phyloP scores from a whole-genome alignment of 306 rosid genomes.

The Fragaria vesca region DNA sequence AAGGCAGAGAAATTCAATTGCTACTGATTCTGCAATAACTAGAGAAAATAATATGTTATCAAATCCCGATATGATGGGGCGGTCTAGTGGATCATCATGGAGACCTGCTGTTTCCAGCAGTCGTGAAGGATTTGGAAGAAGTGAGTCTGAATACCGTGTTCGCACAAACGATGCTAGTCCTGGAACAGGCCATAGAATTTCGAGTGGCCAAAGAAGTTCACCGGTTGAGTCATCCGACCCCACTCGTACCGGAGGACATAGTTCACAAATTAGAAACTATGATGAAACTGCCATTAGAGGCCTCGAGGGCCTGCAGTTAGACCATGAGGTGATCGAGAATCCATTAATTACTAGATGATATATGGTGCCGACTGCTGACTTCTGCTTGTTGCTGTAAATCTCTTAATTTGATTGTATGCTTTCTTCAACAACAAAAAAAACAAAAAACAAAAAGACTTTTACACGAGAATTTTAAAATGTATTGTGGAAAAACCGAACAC shows the following conservation, averaged over 20 bases:
- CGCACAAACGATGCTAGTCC: slow-evolving; percentile 71
- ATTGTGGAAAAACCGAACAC: no score
- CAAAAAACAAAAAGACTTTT: background rate
- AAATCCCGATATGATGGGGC: slow-evolving; percentile 54
- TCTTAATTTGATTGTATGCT: slow-evolving; percentile 36
- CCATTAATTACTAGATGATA: slow-evolving; percentile 27
- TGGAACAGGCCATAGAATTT: slow-evolving; percentile 58
- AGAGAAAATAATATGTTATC: slow-evolving; percentile 44
- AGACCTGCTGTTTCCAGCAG: slow-evolving; percentile 76
- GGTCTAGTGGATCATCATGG: slow-evolving; percentile 80
- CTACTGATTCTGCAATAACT: slow-evolving; percentile 32
- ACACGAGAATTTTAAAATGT: no score
- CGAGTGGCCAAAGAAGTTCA: slow-evolving; percentile 69
- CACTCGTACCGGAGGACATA: slow-evolving; percentile 53
- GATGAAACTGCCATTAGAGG: slow-evolving; percentile 77
- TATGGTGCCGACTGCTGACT: slow-evolving; percentile 12
- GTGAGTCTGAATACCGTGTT: slow-evolving; percentile 64
- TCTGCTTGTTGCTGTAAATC: slow-evolving; percentile 31
- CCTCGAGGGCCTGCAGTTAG: slow-evolving; percentile 75
- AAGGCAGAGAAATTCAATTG: slow-evolving; percentile 41
- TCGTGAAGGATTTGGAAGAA: slow-evolving; percentile 66
- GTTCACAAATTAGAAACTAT: slow-evolving; percentile 61
- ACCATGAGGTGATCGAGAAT: slow-evolving; percentile 60
- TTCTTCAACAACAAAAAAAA: background rate
- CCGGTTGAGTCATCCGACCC: slow-evolving; percentile 68